Conservation (phyloP, 2,329 filamentous ascomycete species). For the Aureobasidium melanogenum region DNA sequence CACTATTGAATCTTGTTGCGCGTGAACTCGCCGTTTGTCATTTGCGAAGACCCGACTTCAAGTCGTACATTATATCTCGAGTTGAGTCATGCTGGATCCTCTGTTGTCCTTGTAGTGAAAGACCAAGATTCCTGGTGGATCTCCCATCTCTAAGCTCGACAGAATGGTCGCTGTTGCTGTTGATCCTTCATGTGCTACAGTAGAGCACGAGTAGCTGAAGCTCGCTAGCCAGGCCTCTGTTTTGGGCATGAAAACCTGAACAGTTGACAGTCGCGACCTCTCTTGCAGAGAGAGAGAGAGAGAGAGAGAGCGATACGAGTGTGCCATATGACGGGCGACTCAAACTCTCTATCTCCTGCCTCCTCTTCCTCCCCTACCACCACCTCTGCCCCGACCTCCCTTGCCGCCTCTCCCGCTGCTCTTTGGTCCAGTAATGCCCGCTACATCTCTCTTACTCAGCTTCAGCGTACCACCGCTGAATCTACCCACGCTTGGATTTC, state of each 20-base stretch:
- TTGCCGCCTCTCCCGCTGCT: slow-evolving; percentile 2
- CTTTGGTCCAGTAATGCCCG: slow-evolving; percentile 42
- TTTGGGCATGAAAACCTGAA: background rate
- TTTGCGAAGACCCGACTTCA: background rate
- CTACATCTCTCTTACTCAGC: slow-evolving; percentile 69
- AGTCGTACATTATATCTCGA: background rate
- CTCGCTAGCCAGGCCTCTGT: background rate
- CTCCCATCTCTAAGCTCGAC: background rate
- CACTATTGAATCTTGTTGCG: background rate
- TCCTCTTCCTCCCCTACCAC: slow-evolving; percentile 1
- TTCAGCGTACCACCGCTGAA: slow-evolving; percentile 71
- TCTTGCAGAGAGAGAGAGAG: background rate
- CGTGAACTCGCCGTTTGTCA: background rate
- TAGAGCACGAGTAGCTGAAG: background rate
- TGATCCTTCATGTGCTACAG: background rate
- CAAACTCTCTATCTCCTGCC: background rate
- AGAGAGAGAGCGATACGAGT: background rate
- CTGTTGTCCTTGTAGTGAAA: background rate
- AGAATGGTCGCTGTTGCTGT: background rate
- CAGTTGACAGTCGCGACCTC: background rate
- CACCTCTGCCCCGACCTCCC: background rate
- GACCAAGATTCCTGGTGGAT: background rate
- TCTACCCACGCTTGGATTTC: slow-evolving; percentile 69
- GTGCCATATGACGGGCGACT: background rate
- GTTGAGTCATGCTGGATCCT: background rate